phyloP scores from a whole-genome alignment of 768 basidiomycete genomes.

The Lentinula guzmanii region DNA sequence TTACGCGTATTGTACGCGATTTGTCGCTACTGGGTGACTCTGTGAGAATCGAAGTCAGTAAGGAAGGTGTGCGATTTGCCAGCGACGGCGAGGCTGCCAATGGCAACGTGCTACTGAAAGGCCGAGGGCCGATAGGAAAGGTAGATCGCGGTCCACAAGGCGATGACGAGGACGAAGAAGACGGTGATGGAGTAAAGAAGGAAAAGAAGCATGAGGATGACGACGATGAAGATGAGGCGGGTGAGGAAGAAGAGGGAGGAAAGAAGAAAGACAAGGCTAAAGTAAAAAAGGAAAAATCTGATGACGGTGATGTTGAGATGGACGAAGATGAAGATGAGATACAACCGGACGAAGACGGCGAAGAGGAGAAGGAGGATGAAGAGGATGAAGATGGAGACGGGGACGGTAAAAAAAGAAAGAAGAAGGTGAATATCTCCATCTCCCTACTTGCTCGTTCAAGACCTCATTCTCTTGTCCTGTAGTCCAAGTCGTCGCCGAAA shows the following conservation, averaged over 20 bases:
- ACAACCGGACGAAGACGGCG: conserved; percentile 44
- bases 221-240: conserved; percentile 28
- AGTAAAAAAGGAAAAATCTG: conserved; percentile 34
- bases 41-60: conserved; percentile 91
- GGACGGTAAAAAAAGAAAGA: conserved; percentile 67
- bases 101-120: conserved; percentile 75
- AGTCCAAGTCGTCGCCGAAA: conserved; percentile 18
- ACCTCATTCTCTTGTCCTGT: not conserved
- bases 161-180: conserved; percentile 34
- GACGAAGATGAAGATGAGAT: conserved; percentile 46
- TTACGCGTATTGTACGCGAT: conserved; percentile 89
- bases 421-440: conserved; percentile 34
- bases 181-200: conserved; percentile 30
- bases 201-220: conserved; percentile 29
- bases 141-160: conserved; percentile 24
- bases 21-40: conserved; percentile 86
- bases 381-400: conserved; percentile 36
- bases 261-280: conserved; percentile 41
- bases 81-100: conserved; percentile 94
- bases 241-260: conserved; percentile 30
- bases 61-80: conserved; percentile 91
- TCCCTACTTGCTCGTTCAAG: not conserved
- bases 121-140: conserved; percentile 4
- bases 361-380: conserved; percentile 43
- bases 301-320: conserved; percentile 39